Evolutionary conservation across 768 basidiomycete species (phyloP).

Genomic region (Termitomyces sp.): DNA sequence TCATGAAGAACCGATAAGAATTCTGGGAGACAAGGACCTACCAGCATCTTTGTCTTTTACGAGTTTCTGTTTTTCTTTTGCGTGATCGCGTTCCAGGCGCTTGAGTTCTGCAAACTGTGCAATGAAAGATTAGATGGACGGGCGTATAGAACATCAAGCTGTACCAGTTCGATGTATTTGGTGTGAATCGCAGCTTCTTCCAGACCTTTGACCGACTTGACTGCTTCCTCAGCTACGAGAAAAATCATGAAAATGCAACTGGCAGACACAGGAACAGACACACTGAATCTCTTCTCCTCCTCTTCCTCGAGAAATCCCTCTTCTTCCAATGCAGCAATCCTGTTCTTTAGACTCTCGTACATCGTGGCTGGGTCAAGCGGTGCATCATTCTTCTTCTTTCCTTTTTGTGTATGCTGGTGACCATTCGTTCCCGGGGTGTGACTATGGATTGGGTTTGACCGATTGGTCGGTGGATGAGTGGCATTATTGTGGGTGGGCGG

Average conservation of each 20-base stretch:
- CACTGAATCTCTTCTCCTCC: constrained; percentile 75
- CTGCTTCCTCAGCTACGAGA: constrained; percentile 74
- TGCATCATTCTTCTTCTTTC: constrained; percentile 69
- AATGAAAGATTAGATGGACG: constrained; percentile 14
- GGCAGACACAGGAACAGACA: constrained; percentile 19
- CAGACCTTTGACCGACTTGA: constrained; percentile 78
- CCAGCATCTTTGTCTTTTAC: constrained; percentile 89
- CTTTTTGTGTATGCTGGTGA: constrained; percentile 40
- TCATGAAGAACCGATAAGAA: neutral
- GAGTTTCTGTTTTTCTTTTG: constrained; percentile 89
- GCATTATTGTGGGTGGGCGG: constrained; percentile 40
- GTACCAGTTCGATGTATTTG: constrained; percentile 86
- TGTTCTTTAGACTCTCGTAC: constrained; percentile 84
- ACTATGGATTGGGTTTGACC: constrained; percentile 21
- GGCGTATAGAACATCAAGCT: constrained; percentile 16
- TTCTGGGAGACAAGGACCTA: constrained; percentile 22
- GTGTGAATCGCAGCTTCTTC: constrained; percentile 78
- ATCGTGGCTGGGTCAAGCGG: constrained; percentile 79
- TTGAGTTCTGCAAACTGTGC: constrained; percentile 83
- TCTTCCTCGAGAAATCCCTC: constrained; percentile 85
- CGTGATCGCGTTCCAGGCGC: constrained; percentile 80
- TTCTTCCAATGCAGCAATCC: constrained; percentile 87
- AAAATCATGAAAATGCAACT: constrained; percentile 9
- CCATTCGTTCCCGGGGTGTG: constrained; percentile 36
- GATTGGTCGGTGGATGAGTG: constrained; percentile 23